Conservation (phyloP, 371 early-diverging fungal species). For the Batkoa obscura region DNA sequence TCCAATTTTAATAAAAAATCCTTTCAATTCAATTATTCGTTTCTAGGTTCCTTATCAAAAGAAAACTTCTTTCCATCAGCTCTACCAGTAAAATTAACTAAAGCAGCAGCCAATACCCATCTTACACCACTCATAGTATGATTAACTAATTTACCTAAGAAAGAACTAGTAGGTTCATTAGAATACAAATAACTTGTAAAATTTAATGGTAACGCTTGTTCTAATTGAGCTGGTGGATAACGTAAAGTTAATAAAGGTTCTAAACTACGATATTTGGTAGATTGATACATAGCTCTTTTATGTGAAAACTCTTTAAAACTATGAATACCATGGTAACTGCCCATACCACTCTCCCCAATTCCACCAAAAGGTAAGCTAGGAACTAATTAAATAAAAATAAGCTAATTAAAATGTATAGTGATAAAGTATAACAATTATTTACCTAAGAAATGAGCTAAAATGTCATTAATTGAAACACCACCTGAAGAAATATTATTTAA, state of each 20-base stretch:
- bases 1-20: no score
- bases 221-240: neutral
- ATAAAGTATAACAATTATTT: slow-evolving; percentile 8
- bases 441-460: slow-evolving; percentile 39
- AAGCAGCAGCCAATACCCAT: no score
- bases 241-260: neutral
- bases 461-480: slow-evolving; percentile 59
- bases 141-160: no score
- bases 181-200: no score
- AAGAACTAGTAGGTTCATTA: no score
- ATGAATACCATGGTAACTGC: slow-evolving; percentile 60
- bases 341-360: slow-evolving; percentile 74
- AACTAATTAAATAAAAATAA: slow-evolving; percentile 13
- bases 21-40: no score
- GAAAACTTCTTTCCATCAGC: no score
- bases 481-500: slow-evolving; percentile 32
- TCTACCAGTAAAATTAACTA: no score
- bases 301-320: slow-evolving; percentile 64
- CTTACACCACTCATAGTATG: no score
- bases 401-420: slow-evolving; percentile 1
- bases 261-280: neutral
- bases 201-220: slow-evolving; percentile 4
- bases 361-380: slow-evolving; percentile 79
- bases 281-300: slow-evolving; percentile 6
- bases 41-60: no score